Conservation (phyloP, 2,329 filamentous ascomycete species). For the Fusarium sp. region DNA sequence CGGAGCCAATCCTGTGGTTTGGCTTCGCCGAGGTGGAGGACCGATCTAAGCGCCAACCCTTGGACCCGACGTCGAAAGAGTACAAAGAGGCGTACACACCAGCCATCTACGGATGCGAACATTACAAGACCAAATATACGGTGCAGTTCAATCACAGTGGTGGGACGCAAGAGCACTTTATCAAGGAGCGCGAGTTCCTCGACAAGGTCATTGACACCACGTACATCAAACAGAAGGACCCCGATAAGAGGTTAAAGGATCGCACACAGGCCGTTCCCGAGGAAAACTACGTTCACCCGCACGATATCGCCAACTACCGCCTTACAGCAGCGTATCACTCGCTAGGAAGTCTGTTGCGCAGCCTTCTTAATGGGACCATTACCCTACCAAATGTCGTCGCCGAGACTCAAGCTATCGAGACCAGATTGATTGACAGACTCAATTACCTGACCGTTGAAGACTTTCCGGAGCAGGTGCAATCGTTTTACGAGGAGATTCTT, state of each 20-base stretch:
- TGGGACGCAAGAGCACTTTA: conserved; percentile 35
- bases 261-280: conserved; percentile 35
- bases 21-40: conserved; percentile 45
- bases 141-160: conserved; percentile 45
- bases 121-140: conserved; percentile 43
- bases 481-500: conserved; percentile 48
- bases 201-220: conserved; percentile 42
- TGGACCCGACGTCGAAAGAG: conserved; percentile 11
- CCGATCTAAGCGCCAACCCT: conserved; percentile 32
- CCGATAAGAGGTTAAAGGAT: conserved; percentile 38
- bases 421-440: conserved; percentile 41
- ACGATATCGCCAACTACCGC: conserved; percentile 39
- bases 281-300: conserved; percentile 41
- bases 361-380: conserved; percentile 45
- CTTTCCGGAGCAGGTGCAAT: conserved; percentile 38
- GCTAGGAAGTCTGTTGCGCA: conserved; percentile 37
- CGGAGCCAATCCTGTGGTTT: conserved; percentile 47
- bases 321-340: conserved; percentile 42
- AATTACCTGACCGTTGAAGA: conserved; percentile 42
- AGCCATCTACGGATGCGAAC: conserved; percentile 47
- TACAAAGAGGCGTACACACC: conserved; percentile 47
- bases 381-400: conserved; percentile 38
- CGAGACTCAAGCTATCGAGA: conserved; percentile 38
- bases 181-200: conserved; percentile 35
- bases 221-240: conserved; percentile 30